These are phyloP conservation scores for Osmanthus fragrans DNA, from an alignment of 257 asterid species.

Conservation along the genomic window DNA sequence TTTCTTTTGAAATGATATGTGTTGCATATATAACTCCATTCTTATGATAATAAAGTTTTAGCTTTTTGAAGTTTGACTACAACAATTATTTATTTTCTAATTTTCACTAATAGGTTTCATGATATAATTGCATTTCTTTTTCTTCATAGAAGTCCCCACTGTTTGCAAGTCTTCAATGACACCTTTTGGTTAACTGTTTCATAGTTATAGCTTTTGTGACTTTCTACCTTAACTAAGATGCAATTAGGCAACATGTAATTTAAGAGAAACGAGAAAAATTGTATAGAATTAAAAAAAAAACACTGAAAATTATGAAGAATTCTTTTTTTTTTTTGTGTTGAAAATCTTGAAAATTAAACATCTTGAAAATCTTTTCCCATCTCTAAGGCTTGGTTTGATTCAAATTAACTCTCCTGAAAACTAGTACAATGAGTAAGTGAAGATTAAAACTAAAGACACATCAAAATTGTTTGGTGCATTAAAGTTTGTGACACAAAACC, in stretches of 20 bases:
- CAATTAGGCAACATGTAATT: no score
- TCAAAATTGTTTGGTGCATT: neutral
- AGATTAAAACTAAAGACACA: neutral
- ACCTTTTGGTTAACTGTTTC: neutral
- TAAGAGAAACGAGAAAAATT: no score
- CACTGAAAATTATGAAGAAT: no score
- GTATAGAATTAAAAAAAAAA: no score
- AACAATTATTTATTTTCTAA: neutral
- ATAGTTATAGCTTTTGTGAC: no score
- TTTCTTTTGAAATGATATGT: neutral
- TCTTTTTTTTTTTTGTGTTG: no score
- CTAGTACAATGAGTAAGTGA: neutral
- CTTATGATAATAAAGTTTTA: neutral
- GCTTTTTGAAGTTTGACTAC: neutral
- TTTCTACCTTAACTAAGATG: no score
- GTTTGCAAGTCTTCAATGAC: conserved; percentile 36
- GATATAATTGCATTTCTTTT: conserved; percentile 17
- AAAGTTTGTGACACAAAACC: neutral
- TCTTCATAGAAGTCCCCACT: conserved; percentile 29
- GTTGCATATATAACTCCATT: neutral
- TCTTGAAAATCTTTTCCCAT: no score
- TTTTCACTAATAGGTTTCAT: conserved; percentile 22
- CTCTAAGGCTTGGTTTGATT: no score
- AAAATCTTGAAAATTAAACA: no score
- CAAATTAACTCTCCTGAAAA: neutral